Percentiles rank a stretch among this genome's conserved stretches.
These are phyloP conservation scores for Diaporthe ampelina DNA, from an alignment of 2,329 filamentous ascomycete genomes.

Conservation along the genomic window DNA sequence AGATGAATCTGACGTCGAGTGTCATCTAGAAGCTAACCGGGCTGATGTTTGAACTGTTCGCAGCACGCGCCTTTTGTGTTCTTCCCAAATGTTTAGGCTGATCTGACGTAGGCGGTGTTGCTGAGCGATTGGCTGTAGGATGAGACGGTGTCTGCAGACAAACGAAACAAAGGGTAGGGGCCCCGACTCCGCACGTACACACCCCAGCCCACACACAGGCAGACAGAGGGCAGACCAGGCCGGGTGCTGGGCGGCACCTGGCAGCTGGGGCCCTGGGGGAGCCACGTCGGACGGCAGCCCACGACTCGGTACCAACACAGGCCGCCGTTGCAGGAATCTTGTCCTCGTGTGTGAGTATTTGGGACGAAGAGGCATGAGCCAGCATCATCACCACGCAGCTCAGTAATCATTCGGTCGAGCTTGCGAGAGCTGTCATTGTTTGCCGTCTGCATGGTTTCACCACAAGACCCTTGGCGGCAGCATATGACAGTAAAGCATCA, in stretches of 20 bases:
- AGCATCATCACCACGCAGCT: background rate
- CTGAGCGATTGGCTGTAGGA: conserved; percentile 40
- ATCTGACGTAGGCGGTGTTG: conserved; percentile 20
- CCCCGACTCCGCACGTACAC: conserved; percentile 10
- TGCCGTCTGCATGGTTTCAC: conserved; percentile 25
- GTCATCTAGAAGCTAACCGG: conserved; percentile 35
- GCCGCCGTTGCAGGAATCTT: conserved; percentile 17
- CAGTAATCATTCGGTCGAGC: conserved; percentile 19
- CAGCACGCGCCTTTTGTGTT: conserved; percentile 34
- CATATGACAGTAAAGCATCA: conserved; percentile 10
- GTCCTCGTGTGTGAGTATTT: conserved; percentile 31
- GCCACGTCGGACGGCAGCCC: background rate
- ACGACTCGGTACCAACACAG: conserved; percentile 17
- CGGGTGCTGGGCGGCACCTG: background rate
- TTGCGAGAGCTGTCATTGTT: conserved; percentile 23
- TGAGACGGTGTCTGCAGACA: conserved; percentile 36
- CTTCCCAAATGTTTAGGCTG: conserved; percentile 34
- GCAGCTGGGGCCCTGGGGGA: no score
- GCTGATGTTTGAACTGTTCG: conserved; percentile 32
- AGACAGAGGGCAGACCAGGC: background rate
- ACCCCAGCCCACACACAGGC: background rate
- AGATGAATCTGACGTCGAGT: conserved; percentile 41
- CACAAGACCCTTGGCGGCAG: conserved; percentile 31
- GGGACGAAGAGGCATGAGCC: conserved; percentile 28
- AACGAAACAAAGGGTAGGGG: conserved; percentile 36